These are phyloP conservation scores for Stevia rebaudiana DNA, from an alignment of 140 eudicot genomes.

Conservation along the genomic window DNA sequence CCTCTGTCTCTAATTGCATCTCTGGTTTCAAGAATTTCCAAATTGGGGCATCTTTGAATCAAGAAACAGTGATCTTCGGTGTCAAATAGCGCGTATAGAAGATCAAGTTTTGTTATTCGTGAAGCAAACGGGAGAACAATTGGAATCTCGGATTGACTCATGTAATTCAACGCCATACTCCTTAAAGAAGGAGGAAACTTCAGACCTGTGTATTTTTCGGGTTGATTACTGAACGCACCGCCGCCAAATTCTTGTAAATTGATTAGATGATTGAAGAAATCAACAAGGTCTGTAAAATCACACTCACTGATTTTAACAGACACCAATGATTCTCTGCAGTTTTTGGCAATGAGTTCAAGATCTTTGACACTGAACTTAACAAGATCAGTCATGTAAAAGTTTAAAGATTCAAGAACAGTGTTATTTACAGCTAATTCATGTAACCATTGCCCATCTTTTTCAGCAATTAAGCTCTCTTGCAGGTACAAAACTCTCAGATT, in stretches of 20 bases:
- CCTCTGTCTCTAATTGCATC: slow-evolving; percentile 60
- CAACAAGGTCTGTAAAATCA: slow-evolving; percentile 29
- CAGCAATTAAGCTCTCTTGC: slow-evolving; percentile 32
- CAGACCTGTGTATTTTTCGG: slow-evolving; percentile 36
- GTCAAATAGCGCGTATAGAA: slow-evolving; percentile 45
- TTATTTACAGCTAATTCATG: slow-evolving; percentile 29
- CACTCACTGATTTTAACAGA: slow-evolving; percentile 38
- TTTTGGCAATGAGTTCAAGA: slow-evolving; percentile 28
- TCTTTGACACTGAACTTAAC: slow-evolving; percentile 25
- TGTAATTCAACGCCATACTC: slow-evolving; percentile 40
- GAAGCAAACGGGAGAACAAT: slow-evolving; percentile 39
- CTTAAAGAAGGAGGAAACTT: slow-evolving; percentile 36
- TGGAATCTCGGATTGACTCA: slow-evolving; percentile 36
- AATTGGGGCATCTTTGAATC: slow-evolving; percentile 47
- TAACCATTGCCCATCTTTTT: slow-evolving; percentile 35
- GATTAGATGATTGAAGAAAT: slow-evolving; percentile 21
- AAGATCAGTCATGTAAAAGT: slow-evolving; percentile 39
- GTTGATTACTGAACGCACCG: slow-evolving; percentile 29
- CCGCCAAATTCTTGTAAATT: slow-evolving; percentile 33
- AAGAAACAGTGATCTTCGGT: slow-evolving; percentile 49
- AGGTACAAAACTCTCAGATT: slow-evolving; percentile 23
- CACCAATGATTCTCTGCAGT: slow-evolving; percentile 16
- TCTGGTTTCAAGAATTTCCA: slow-evolving; percentile 48
- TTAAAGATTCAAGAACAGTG: slow-evolving; percentile 17
- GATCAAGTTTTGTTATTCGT: slow-evolving; percentile 43